A percentile compares a stretch with the other conserved stretches of the same genome.
Conservation (phyloP, 179 eudicot genomes). For the Spergularia azorica region DNA sequence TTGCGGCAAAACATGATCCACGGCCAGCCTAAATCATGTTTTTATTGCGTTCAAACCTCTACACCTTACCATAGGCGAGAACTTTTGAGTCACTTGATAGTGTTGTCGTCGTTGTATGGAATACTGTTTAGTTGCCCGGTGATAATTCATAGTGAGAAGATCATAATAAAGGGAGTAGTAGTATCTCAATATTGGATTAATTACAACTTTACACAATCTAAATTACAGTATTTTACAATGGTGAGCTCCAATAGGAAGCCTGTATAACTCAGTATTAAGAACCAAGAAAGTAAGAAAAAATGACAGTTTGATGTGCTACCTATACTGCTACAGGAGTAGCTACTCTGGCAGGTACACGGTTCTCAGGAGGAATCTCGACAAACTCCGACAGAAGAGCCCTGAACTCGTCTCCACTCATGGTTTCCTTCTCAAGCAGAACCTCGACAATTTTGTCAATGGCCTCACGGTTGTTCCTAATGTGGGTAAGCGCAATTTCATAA, state of each 20-base stretch:
- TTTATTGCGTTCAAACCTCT: too few relatives aligned
- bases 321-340: conserved; percentile 68
- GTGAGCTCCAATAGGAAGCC: conserved; percentile 17
- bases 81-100: too few relatives aligned
- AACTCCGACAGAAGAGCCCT: conserved; percentile 85
- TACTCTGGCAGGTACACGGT: conserved; percentile 54
- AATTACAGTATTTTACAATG: conserved; percentile 20
- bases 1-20: too few relatives aligned
- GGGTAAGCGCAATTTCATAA: conserved; percentile 80
- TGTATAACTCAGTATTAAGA: conserved; percentile 18
- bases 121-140: background rate
- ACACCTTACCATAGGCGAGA: too few relatives aligned
- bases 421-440: conserved; percentile 89
- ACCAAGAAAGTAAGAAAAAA: conserved; percentile 2
- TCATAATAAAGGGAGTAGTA: background rate
- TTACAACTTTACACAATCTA: conserved; percentile 32
- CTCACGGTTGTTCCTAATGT: conserved; percentile 86
- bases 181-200: conserved; percentile 20
- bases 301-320: conserved; percentile 21
- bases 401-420: conserved; percentile 93
- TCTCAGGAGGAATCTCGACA: conserved; percentile 81
- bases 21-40: too few relatives aligned
- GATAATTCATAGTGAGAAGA: background rate
- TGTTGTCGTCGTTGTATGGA: too few relatives aligned
- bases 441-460: conserved; percentile 99